Evolutionary conservation across 1,284 basidiomycete genomes (phyloP), one percentile per base, ranked within the genome.

Genomic region (Marasmius tenuissimus): DNA sequence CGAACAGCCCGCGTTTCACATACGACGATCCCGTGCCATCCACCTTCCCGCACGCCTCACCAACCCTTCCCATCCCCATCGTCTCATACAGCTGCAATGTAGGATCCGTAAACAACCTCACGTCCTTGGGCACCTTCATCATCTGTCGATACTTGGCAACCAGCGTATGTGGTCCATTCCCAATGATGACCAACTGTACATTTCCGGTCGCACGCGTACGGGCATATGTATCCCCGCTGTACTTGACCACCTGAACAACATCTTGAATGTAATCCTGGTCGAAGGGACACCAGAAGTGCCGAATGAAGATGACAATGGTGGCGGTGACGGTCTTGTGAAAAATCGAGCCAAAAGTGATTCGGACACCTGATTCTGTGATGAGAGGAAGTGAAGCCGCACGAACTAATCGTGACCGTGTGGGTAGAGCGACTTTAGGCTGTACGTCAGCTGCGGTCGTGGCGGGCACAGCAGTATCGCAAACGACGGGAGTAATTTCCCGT

Each of bases 261-360:
- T 79, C 38, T 86, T 87, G 58, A 79, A 95, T 86, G 73, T 96
- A 97, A 70, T 95, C 92, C 70, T 94, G 92, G 72, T 92, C 93
- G 37, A 87, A 76, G 3, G 90, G 87, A 68, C 92, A 95, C 87
- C 87, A 89, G 71, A 92, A 91, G 72, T 92, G 89, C 47, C 91
- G 79, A 65, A 92, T 84, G 75, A 92, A 92, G 52, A 89, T 72
- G 57, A 95, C 87, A 61, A 95, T 81, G 0, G 57, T 22, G 1
- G 38, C 51, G 37, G 39, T 50, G n/a, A 16, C 60, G 90, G 91
- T 71, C 81, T 35, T 33, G 6, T 33, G 16, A 54, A 54, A 37
- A 10, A 54, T n/a, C 4, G 33, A 37, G 11, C 52, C 52, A n/a
- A 54, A 37, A 20, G 52, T 16, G 11, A 54, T 38, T 9, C 52